phyloP scores from a whole-genome alignment of 176 grass and related monocot species.

The Zea luxurians region DNA sequence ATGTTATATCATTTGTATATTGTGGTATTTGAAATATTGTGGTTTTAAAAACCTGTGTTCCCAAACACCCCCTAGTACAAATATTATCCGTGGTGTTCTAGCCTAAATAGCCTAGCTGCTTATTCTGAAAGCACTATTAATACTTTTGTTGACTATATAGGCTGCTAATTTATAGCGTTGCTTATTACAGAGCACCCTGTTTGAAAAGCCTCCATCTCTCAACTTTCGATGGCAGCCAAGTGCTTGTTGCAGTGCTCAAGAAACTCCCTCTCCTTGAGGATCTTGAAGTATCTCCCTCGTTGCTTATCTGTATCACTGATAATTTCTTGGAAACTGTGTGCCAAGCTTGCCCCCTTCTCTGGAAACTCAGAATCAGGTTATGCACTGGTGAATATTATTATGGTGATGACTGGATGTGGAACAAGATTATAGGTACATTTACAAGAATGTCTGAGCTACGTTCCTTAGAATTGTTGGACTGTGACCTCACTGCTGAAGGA shows the following conservation, averaged over 20 bases:
- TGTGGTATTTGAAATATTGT: too few species aligned
- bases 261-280: not conserved
- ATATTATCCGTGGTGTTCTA: too few species aligned
- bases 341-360: not conserved
- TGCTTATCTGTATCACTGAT: not conserved
- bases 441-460: not conserved
- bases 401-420: too few species aligned
- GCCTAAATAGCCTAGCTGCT: too few species aligned
- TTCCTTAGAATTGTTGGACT: not conserved
- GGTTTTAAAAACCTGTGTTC: too few species aligned
- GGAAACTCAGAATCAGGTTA: not conserved
- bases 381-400: not conserved
- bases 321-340: not conserved
- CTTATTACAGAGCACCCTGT: not conserved
- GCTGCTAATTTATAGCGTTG: not conserved
- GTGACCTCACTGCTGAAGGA: not conserved
- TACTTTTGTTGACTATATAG: not conserved
- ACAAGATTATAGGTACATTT: not conserved
- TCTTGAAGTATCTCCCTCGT: not conserved
- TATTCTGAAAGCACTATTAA: not conserved
- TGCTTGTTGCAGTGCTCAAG: not conserved
- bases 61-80: too few species aligned
- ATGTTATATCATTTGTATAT: too few species aligned
- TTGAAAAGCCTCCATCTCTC: not conserved
- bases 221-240: not conserved